Conservation (phyloP, 306 rosid species). For the Fragaria iinumae region DNA sequence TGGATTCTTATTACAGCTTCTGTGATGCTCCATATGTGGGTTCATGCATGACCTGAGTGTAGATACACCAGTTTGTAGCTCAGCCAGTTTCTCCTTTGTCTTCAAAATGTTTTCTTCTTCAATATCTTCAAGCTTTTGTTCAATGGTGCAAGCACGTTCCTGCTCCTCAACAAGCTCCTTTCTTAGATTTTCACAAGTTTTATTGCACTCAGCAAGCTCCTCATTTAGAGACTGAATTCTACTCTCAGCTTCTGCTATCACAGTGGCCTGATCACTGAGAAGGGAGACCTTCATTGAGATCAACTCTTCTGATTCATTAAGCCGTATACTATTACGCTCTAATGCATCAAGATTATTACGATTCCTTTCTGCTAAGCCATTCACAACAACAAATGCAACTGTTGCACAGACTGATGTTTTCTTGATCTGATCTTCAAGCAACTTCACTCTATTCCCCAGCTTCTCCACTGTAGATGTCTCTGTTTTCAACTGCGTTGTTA, state of each 20-base stretch:
- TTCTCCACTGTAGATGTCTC: slow-evolving; percentile 39
- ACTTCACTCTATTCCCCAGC: slow-evolving; percentile 48
- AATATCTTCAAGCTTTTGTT: slow-evolving; percentile 57
- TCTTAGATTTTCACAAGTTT: slow-evolving; percentile 43
- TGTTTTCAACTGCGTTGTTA: slow-evolving; percentile 50
- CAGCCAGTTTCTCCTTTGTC: slow-evolving; percentile 64
- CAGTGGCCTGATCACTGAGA: slow-evolving; percentile 45
- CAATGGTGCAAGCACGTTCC: slow-evolving; percentile 48
- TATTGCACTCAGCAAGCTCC: slow-evolving; percentile 46
- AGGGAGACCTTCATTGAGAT: slow-evolving; percentile 52
- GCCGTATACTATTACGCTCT: slow-evolving; percentile 42
- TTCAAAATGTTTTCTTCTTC: slow-evolving; percentile 53
- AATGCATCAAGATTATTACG: slow-evolving; percentile 44
- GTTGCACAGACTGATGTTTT: slow-evolving; percentile 71
- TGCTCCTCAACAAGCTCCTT: slow-evolving; percentile 59
- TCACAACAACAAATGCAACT: slow-evolving; percentile 65
- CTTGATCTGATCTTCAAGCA: slow-evolving; percentile 50
- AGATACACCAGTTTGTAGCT: slow-evolving; percentile 72
- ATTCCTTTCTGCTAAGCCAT: slow-evolving; percentile 69
- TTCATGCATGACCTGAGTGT: slow-evolving; percentile 71
- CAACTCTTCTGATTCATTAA: slow-evolving; percentile 47
- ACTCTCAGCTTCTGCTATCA: slow-evolving; percentile 53
- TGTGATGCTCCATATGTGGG: slow-evolving; percentile 42
- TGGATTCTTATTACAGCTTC: slow-evolving; percentile 39
- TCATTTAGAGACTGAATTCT: slow-evolving; percentile 29